These are phyloP conservation scores for Russula virescens DNA, from an alignment of 768 basidiomycete genomes.

Conservation along the genomic window DNA sequence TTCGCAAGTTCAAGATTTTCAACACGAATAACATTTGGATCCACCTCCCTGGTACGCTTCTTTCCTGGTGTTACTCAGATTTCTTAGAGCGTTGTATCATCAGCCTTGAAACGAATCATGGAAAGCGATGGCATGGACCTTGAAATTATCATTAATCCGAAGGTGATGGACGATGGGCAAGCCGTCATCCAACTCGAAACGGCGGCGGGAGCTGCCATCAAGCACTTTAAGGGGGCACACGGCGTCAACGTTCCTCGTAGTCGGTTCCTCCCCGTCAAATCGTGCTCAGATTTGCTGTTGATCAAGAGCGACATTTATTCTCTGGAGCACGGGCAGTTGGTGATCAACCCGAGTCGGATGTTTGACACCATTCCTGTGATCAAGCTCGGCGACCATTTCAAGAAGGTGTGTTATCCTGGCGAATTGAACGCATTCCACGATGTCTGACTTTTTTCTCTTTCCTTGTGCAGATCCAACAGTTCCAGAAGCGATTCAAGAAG, in stretches of 20 bases:
- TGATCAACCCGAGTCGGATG: slow-evolving; percentile 78
- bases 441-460: neutral
- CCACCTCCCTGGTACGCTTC: slow-evolving; percentile 56
- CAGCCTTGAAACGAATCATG: slow-evolving; percentile 88
- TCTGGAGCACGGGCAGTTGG: slow-evolving; percentile 78
- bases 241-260: slow-evolving; percentile 93
- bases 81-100: slow-evolving; percentile 12
- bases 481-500: slow-evolving; percentile 93
- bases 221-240: slow-evolving; percentile 87
- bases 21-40: slow-evolving; percentile 84
- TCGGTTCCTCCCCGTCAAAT: slow-evolving; percentile 90
- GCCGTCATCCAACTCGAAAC: slow-evolving; percentile 58
- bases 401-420: slow-evolving; percentile 54
- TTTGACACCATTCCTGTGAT: slow-evolving; percentile 90
- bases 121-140: slow-evolving; percentile 81
- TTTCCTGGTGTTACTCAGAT: no score
- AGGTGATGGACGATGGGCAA: slow-evolving; percentile 80
- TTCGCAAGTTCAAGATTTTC: slow-evolving; percentile 92
- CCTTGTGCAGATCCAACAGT: slow-evolving; percentile 59
- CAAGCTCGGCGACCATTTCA: slow-evolving; percentile 96
- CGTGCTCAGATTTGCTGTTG: slow-evolving; percentile 80
- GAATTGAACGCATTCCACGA: neutral
- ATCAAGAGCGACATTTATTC: slow-evolving; percentile 94
- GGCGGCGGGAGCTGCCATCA: slow-evolving; percentile 90
- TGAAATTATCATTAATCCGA: slow-evolving; percentile 93